Conservation (phyloP, 768 basidiomycete species). For the Dentipellis sp. region DNA sequence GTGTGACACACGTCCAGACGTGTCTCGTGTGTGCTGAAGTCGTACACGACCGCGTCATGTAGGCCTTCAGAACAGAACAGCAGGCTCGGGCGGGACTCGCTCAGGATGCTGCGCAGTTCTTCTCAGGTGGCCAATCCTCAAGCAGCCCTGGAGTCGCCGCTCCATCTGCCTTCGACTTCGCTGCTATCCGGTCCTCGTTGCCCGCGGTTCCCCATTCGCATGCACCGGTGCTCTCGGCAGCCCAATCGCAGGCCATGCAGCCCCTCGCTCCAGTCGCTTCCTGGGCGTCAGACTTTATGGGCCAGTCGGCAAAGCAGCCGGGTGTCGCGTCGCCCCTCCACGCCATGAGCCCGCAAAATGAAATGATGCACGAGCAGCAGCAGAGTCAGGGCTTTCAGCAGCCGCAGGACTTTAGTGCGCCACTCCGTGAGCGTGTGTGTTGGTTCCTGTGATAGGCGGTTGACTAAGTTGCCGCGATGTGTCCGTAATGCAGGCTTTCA, state of each 20-base stretch:
- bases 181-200: constrained; percentile 41
- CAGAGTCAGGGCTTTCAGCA: background rate
- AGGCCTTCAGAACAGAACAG: constrained; percentile 9
- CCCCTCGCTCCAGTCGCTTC: constrained; percentile 23
- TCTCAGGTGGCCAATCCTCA: constrained; percentile 24
- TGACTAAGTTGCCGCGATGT: background rate
- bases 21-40: background rate
- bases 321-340: background rate
- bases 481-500: background rate
- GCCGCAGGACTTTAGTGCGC: background rate
- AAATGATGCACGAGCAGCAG: background rate
- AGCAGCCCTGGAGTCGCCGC: constrained; percentile 16
- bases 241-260: constrained; percentile 15
- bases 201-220: constrained; percentile 22
- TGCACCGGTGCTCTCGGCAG: constrained; percentile 13
- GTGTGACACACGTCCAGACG: constrained; percentile 10
- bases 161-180: constrained; percentile 46
- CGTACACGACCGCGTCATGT: background rate
- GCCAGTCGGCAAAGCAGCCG: constrained; percentile 20
- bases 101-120: constrained; percentile 68
- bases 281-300: constrained; percentile 62
- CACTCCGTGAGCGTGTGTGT: background rate
- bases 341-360: background rate
- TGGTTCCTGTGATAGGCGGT: background rate
- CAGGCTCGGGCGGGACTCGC: constrained; percentile 31